These are phyloP conservation scores for Melampsora larici-populina DNA, from an alignment of 1,284 basidiomycete species.

Conservation along the genomic window DNA sequence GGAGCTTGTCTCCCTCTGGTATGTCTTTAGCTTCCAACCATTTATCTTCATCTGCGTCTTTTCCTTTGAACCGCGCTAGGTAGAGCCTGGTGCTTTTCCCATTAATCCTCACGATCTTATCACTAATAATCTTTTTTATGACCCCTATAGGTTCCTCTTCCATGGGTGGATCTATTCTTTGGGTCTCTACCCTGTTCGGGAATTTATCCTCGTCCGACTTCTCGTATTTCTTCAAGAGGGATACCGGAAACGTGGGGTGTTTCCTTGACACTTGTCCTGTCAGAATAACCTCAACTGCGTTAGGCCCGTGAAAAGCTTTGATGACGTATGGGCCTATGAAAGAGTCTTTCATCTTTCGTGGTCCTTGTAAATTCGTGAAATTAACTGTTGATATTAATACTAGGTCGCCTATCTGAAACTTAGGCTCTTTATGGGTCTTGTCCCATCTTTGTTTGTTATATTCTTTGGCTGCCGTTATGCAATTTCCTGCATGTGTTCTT, in stretches of 20 bases:
- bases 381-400: neutral
- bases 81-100: too few relatives aligned
- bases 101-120: neutral
- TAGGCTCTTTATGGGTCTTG: too few relatives aligned
- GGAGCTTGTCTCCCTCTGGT: neutral
- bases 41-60: neutral
- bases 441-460: neutral
- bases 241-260: constrained; percentile 12
- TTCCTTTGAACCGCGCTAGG: neutral
- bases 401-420: too few relatives aligned
- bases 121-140: neutral
- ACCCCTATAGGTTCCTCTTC: neutral
- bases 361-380: neutral
- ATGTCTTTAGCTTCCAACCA: neutral
- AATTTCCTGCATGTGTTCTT: neutral
- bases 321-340: neutral
- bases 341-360: neutral
- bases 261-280: neutral
- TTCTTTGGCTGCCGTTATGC: neutral
- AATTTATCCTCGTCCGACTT: neutral
- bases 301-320: neutral
- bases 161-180: neutral
- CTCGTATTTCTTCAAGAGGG: too few relatives aligned
- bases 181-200: neutral
- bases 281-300: constrained; percentile 5